phyloP scores from a whole-genome alignment of 305 asterid genomes.

The Salvia sclarea region DNA sequence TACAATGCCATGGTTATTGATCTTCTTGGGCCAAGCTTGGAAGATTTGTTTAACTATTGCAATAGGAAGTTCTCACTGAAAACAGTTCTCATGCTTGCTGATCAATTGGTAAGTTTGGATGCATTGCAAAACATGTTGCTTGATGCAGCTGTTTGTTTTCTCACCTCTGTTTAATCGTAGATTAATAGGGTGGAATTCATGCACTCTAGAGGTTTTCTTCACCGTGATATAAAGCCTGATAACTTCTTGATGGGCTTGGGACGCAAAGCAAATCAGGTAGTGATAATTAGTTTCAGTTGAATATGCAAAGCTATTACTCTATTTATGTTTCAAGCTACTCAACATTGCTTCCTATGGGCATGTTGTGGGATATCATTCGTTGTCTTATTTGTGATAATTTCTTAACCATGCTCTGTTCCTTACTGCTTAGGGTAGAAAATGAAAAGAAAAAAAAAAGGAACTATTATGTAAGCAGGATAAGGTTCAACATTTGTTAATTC shows the following conservation, averaged over 20 bases:
- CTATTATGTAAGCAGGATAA: no score
- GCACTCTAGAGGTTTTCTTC: conserved; percentile 96
- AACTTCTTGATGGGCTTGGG: conserved; percentile 97
- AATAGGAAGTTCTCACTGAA: conserved; percentile 81
- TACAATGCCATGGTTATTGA: conserved; percentile 90
- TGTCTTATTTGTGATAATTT: no score
- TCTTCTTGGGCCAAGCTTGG: conserved; percentile 93
- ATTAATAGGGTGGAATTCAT: conserved; percentile 89
- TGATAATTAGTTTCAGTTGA: conserved; percentile 1
- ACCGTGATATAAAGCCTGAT: conserved; percentile 97
- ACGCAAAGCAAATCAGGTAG: conserved; percentile 94
- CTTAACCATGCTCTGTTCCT: no score
- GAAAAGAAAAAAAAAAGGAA: no score
- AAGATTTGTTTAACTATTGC: conserved; percentile 92
- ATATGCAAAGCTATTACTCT: not conserved
- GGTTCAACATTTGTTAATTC: no score
- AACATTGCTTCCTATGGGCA: no score
- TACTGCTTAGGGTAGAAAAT: no score
- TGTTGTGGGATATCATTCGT: no score
- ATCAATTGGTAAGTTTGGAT: conserved; percentile 71
- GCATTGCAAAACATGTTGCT: not conserved
- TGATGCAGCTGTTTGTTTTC: not conserved
- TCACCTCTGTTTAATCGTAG: conserved; percentile 43
- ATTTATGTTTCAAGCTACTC: no score
- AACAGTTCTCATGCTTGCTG: conserved; percentile 91